Conservation (phyloP, 257 asterid genomes). For the Gentiana macrophylla region DNA sequence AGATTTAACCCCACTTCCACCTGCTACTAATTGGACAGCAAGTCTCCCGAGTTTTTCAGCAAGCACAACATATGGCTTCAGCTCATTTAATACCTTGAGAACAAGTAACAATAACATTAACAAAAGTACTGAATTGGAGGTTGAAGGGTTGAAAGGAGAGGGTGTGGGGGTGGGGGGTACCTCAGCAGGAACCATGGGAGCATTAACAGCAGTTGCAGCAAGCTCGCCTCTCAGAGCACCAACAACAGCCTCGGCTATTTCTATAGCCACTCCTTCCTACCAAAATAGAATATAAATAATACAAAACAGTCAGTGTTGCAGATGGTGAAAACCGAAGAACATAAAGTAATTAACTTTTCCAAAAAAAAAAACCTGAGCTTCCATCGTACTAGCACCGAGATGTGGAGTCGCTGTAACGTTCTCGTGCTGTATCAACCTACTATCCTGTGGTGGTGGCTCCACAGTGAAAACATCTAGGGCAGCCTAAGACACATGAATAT, state of each 20-base stretch:
- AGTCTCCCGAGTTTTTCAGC: slow-evolving; percentile 94
- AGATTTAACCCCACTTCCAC: slow-evolving; percentile 69
- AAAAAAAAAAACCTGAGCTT: slow-evolving; percentile 93
- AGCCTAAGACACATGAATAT: slow-evolving; percentile 39
- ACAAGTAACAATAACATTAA: slow-evolving; percentile 3
- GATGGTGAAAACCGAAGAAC: too few relatives aligned
- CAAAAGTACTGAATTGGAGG: neutral
- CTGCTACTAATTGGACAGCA: slow-evolving; percentile 87
- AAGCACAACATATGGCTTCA: slow-evolving; percentile 74
- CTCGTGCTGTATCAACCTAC: slow-evolving; percentile 65
- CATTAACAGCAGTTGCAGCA: slow-evolving; percentile 93
- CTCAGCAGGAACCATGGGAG: slow-evolving; percentile 97
- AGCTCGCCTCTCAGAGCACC: slow-evolving; percentile 96
- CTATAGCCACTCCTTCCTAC: slow-evolving; percentile 99
- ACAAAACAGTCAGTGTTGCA: too few relatives aligned
- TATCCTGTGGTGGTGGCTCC: slow-evolving; percentile 89
- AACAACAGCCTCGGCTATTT: slow-evolving; percentile 95
- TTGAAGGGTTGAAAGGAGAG: too few relatives aligned
- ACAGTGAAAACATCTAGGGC: slow-evolving; percentile 95
- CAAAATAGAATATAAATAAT: too few relatives aligned
- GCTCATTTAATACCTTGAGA: slow-evolving; percentile 69
- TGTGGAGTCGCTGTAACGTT: slow-evolving; percentile 86
- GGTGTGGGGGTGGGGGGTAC: slow-evolving; percentile 33
- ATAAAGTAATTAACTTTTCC: neutral
- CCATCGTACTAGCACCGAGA: slow-evolving; percentile 95